Evolutionary conservation across 2,329 filamentous ascomycete genomes (phyloP).

Genomic region (Hypoxylon sp.): DNA sequence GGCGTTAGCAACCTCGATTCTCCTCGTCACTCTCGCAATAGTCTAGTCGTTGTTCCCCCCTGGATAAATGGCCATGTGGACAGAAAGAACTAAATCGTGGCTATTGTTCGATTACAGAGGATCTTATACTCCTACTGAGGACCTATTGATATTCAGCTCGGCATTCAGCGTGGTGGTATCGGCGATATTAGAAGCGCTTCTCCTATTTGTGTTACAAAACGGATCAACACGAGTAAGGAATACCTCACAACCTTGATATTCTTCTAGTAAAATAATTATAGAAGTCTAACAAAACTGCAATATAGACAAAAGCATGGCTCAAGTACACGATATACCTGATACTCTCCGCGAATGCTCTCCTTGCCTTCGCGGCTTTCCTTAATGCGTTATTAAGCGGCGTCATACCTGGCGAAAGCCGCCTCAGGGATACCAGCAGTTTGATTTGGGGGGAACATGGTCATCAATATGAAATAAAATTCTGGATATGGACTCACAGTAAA

Average conservation of each 20-base stretch:
- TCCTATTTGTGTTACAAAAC: conserved; percentile 10
- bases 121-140: conserved; percentile 22
- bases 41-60: not conserved
- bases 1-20: not conserved
- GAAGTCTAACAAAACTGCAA: conserved; percentile 1
- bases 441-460: not conserved
- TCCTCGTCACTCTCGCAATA: not conserved
- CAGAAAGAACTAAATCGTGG: conserved; percentile 10
- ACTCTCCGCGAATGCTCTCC: conserved; percentile 28
- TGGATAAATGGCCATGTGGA: conserved; percentile 20
- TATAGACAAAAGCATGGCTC: conserved; percentile 26
- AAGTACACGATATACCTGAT: conserved; percentile 25
- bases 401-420: not conserved
- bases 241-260: not conserved
- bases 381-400: not conserved
- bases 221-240: conserved; percentile 27
- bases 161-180: conserved; percentile 30
- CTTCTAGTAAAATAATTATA: not conserved
- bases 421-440: not conserved
- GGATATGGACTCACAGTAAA: not conserved
- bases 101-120: conserved; percentile 5
- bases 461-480: not conserved
- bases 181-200: conserved; percentile 24
- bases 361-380: conserved; percentile 31
- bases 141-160: conserved; percentile 35